These are phyloP conservation scores for Sungouiella thailandica DNA, from an alignment of 805 yeast species.

Conservation along the genomic window DNA sequence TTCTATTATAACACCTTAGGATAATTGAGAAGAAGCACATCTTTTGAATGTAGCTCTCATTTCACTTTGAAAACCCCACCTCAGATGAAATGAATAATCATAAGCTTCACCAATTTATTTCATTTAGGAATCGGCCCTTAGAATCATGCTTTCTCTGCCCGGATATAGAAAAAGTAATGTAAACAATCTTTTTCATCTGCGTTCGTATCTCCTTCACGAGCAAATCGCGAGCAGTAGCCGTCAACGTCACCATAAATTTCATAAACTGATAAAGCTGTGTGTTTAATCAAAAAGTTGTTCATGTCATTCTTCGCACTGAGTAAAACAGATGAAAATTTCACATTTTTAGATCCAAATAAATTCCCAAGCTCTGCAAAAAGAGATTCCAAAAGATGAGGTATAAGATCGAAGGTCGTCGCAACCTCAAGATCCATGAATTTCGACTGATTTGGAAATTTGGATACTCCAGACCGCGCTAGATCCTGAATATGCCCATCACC, in stretches of 20 bases:
- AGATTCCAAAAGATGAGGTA: conserved; percentile 17
- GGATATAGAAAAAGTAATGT: conserved; percentile 23
- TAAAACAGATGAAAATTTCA: conserved; percentile 26
- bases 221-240: conserved; percentile 19
- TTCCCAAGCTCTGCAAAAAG: conserved; percentile 18
- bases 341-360: conserved; percentile 30
- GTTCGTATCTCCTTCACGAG: conserved; percentile 10
- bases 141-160: conserved; percentile 25
- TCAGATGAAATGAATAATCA: too few relatives aligned
- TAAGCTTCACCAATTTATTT: too few relatives aligned
- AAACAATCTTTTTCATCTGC: conserved; percentile 7
- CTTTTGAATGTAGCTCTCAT: too few relatives aligned
- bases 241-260: conserved; percentile 32
- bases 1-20: too few relatives aligned
- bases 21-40: too few relatives aligned
- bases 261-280: conserved; percentile 23
- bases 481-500: conserved; percentile 6
- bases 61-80: too few relatives aligned
- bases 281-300: conserved; percentile 24
- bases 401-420: too few relatives aligned
- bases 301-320: conserved; percentile 27
- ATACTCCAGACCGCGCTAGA: too few relatives aligned
- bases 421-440: too few relatives aligned
- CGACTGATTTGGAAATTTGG: too few relatives aligned
- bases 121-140: too few relatives aligned